phyloP scores from a whole-genome alignment of 1,139 yeast species.

The Suhomyces ambrosiae region DNA sequence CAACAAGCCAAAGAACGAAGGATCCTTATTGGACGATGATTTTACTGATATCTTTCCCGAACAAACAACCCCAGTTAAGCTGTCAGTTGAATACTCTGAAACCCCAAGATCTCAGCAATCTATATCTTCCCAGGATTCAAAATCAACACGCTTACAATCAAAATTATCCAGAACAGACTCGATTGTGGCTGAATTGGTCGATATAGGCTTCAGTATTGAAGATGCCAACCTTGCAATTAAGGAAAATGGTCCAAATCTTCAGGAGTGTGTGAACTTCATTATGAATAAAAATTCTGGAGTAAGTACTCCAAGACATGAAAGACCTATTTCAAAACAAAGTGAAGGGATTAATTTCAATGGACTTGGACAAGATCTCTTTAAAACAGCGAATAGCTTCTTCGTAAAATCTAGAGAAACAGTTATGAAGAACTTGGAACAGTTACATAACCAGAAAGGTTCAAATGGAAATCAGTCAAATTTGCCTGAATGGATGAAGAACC shows the following conservation, averaged over 20 bases:
- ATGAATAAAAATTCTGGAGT: conserved; percentile 42
- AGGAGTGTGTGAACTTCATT: conserved; percentile 66
- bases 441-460: conserved; percentile 38
- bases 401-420: conserved; percentile 64
- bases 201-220: conserved; percentile 74
- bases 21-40: conserved; percentile 43
- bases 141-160: conserved; percentile 1
- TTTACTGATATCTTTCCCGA: conserved; percentile 40
- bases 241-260: conserved; percentile 58
- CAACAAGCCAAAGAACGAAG: conserved; percentile 1
- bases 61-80: neutral
- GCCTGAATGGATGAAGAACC: conserved; percentile 83
- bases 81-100: neutral
- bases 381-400: conserved; percentile 63
- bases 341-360: conserved; percentile 43
- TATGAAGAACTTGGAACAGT: conserved; percentile 65
- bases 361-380: conserved; percentile 61
- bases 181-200: conserved; percentile 68
- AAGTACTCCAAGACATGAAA: conserved; percentile 1
- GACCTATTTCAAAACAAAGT: conserved; percentile 1
- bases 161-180: conserved; percentile 39
- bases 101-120: neutral
- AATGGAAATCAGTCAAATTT: conserved; percentile 28
- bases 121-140: conserved; percentile 1
- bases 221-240: conserved; percentile 64